Evolutionary conservation across 495 filamentous ascomycete genomes (phyloP).

Genomic region (Massariosphaeria phaeospora): DNA sequence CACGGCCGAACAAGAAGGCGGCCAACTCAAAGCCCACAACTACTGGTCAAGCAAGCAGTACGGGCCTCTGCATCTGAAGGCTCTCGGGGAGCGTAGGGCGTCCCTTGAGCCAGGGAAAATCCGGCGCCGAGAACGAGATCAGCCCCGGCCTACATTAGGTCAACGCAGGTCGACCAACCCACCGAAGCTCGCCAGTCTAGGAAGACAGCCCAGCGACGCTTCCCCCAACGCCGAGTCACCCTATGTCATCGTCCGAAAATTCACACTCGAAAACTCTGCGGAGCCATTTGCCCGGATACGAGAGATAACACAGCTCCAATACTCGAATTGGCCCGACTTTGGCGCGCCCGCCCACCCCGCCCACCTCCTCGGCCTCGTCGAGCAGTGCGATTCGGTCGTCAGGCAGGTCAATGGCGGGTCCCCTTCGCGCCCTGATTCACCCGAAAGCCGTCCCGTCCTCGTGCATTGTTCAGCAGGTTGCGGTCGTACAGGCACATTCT

Average conservation of each 20-base stretch:
- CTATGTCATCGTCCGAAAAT: slow-evolving; percentile 79
- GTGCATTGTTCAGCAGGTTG: slow-evolving; percentile 97
- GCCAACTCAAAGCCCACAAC: slow-evolving; percentile 88
- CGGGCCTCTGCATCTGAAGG: slow-evolving; percentile 70
- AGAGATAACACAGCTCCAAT: slow-evolving; percentile 93
- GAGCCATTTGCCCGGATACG: slow-evolving; percentile 82
- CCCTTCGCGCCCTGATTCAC: slow-evolving; percentile 49
- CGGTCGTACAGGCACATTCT: slow-evolving; percentile 92
- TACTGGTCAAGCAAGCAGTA: slow-evolving; percentile 85
- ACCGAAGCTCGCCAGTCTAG: slow-evolving; percentile 18
- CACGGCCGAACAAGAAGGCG: slow-evolving; percentile 91
- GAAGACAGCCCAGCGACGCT: slow-evolving; percentile 24
- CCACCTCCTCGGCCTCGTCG: slow-evolving; percentile 80
- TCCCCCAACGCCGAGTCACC: slow-evolving; percentile 52
- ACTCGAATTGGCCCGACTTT: slow-evolving; percentile 93
- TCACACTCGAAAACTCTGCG: slow-evolving; percentile 69
- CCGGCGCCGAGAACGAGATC: slow-evolving; percentile 32
- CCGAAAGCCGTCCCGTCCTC: slow-evolving; percentile 62
- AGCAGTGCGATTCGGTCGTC: slow-evolving; percentile 64
- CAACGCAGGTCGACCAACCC: slow-evolving; percentile 32
- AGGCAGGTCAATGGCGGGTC: slow-evolving; percentile 36
- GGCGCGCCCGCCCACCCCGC: slow-evolving; percentile 84
- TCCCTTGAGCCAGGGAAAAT: slow-evolving; percentile 58
- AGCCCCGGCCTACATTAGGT: slow-evolving; percentile 20
- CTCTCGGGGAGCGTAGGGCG: slow-evolving; percentile 73